Evolutionary conservation across 371 early-diverging fungal genomes (phyloP).

Genomic region (Choanephora cucurbitarum): DNA sequence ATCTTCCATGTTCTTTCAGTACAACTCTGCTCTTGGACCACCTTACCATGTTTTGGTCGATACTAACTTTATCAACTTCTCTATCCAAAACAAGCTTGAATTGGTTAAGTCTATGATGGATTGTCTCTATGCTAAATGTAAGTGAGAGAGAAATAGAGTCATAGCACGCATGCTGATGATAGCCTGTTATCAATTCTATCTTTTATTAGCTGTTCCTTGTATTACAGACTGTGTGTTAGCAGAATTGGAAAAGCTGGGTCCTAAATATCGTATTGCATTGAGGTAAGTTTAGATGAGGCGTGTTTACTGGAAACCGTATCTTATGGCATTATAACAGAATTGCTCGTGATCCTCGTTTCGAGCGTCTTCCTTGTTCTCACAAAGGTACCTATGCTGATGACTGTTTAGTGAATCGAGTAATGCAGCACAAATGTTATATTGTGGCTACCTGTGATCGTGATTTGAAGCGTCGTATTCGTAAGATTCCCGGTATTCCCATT

Average conservation of each 20-base stretch:
- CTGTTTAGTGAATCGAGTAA: conserved; percentile 97
- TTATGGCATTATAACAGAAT: too few relatives aligned
- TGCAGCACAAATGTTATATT: conserved; percentile 98
- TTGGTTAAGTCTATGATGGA: conserved; percentile 98
- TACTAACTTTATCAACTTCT: conserved; percentile 99
- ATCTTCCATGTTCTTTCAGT: conserved; percentile 95
- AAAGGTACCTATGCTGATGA: conserved; percentile 99
- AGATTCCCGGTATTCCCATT: conserved; percentile 99
- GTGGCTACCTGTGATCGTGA: conserved; percentile 99
- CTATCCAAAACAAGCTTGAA: conserved; percentile 99
- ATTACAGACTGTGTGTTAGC: conserved; percentile 99
- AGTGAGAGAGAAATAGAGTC: too few relatives aligned
- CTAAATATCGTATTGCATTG: conserved; percentile 96
- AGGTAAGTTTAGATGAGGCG: conserved; percentile 66
- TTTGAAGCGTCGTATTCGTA: conserved; percentile 97
- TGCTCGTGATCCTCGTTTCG: conserved; percentile 95
- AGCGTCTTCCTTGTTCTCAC: conserved; percentile 96
- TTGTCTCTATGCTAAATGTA: conserved; percentile 96
- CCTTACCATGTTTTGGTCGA: conserved; percentile 99
- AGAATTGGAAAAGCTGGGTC: conserved; percentile 99
- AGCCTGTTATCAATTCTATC: background rate
- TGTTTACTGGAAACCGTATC: too few relatives aligned
- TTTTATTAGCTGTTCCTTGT: conserved; percentile 84
- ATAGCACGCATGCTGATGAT: too few relatives aligned
- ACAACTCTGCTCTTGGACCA: conserved; percentile 96